Conservation (phyloP, 768 basidiomycete genomes). For the Amylocystis lapponica region DNA sequence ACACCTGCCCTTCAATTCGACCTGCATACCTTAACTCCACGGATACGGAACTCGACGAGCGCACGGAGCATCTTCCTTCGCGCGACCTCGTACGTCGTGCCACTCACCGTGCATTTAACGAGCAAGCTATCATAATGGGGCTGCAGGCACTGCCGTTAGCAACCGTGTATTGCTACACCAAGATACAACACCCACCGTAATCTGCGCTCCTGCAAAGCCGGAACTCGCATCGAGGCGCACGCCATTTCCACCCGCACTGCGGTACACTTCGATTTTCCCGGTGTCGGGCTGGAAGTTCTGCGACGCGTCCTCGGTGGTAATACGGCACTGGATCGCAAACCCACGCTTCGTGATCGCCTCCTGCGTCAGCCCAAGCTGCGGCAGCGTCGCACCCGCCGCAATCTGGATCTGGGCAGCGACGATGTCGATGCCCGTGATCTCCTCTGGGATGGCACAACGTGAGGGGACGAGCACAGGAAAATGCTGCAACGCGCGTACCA, state of each 20-base stretch:
- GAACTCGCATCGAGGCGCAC: conserved; percentile 95
- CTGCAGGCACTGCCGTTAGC: conserved; percentile 31
- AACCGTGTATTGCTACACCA: neutral
- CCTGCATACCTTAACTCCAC: conserved; percentile 83
- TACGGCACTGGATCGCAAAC: conserved; percentile 96
- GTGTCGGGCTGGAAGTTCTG: conserved; percentile 94
- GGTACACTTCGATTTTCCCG: conserved; percentile 98
- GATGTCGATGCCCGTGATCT: conserved; percentile 98
- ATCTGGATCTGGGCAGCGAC: conserved; percentile 99
- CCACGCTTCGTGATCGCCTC: conserved; percentile 95
- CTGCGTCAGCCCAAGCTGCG: conserved; percentile 92
- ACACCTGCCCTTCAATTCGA: neutral
- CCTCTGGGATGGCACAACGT: conserved; percentile 82
- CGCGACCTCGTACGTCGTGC: conserved; percentile 97
- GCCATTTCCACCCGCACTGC: conserved; percentile 97
- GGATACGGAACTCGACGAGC: conserved; percentile 99
- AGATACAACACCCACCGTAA: conserved; percentile 58
- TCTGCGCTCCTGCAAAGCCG: conserved; percentile 98
- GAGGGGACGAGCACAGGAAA: conserved; percentile 1
- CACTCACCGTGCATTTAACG: conserved; percentile 93
- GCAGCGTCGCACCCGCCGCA: conserved; percentile 94
- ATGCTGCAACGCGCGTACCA: conserved; percentile 46
- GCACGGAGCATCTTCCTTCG: conserved; percentile 99
- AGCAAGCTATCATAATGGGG: conserved; percentile 98
- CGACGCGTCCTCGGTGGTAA: conserved; percentile 97